phyloP scores from a whole-genome alignment of 2,329 filamentous ascomycete genomes.

The Aspergillus candidus region DNA sequence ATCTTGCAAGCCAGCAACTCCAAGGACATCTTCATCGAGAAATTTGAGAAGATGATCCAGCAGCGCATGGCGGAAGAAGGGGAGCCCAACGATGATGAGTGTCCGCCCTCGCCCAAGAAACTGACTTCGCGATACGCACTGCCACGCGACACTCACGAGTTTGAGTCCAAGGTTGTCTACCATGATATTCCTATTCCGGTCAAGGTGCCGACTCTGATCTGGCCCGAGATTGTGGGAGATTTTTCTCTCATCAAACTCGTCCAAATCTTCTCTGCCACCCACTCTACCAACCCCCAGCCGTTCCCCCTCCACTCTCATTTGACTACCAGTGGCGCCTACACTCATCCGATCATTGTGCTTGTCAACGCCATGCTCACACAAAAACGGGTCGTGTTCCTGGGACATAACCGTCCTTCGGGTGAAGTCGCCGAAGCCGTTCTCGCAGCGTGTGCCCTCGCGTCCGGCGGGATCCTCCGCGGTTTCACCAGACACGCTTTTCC shows the following conservation, averaged over 20 bases:
- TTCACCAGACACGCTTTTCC: slow-evolving; percentile 96
- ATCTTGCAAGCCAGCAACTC: slow-evolving; percentile 86
- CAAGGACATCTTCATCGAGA: slow-evolving; percentile 94
- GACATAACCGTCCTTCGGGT: slow-evolving; percentile 88
- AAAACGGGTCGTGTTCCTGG: slow-evolving; percentile 92
- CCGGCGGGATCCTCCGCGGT: slow-evolving; percentile 82
- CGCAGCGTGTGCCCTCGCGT: slow-evolving; percentile 89
- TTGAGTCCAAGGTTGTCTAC: slow-evolving; percentile 91
- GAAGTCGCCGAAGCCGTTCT: slow-evolving; percentile 97
- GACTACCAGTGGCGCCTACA: slow-evolving; percentile 81
- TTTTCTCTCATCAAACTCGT: slow-evolving; percentile 97
- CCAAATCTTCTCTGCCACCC: slow-evolving; percentile 80
- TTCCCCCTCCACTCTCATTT: slow-evolving; percentile 86
- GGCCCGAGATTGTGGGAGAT: slow-evolving; percentile 93
- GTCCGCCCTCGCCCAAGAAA: slow-evolving; percentile 47
- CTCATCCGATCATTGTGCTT: slow-evolving; percentile 90
- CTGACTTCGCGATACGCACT: slow-evolving; percentile 64
- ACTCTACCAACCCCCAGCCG: slow-evolving; percentile 74
- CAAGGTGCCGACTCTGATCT: slow-evolving; percentile 88
- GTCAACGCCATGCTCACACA: slow-evolving; percentile 93
- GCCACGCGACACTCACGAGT: slow-evolving; percentile 93
- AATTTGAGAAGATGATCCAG: slow-evolving; percentile 91
- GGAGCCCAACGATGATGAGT: slow-evolving; percentile 26
- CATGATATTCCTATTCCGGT: slow-evolving; percentile 95
- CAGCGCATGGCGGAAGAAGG: slow-evolving; percentile 66